These are phyloP conservation scores for Moricandia moricandioides DNA, from an alignment of 345 rosid genomes.

Conservation along the genomic window DNA sequence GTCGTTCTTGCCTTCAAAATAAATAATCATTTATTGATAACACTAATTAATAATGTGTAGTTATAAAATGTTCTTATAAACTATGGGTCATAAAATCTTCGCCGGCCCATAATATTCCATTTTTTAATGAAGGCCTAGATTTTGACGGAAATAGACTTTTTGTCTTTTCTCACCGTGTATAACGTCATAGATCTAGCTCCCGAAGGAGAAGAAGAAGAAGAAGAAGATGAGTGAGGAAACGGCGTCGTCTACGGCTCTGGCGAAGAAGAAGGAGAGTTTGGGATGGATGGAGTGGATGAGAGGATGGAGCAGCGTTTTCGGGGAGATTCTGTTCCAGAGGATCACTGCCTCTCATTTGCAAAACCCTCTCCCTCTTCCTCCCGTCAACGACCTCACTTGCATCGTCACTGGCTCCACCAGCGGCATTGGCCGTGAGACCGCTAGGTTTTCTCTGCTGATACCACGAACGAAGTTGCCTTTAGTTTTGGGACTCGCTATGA, in stretches of 20 bases:
- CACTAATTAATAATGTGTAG: too few species aligned
- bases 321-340: conserved; percentile 85
- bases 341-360: conserved; percentile 75
- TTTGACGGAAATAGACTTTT: conserved; percentile 25
- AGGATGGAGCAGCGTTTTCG: conserved; percentile 69
- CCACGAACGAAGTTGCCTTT: conserved; percentile 21
- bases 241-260: conserved; percentile 6
- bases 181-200: conserved; percentile 23
- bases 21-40: too few species aligned
- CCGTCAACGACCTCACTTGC: conserved; percentile 69
- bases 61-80: too few species aligned
- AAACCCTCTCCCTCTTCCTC: conserved; percentile 81
- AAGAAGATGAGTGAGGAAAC: conserved; percentile 29
- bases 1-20: too few species aligned
- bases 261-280: conserved; percentile 55
- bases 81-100: conserved; percentile 11
- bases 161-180: conserved; percentile 14
- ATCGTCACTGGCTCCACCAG: conserved; percentile 96
- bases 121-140: not conserved
- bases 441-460: conserved; percentile 58
- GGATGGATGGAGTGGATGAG: conserved; percentile 97
- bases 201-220: not conserved
- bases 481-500: not conserved
- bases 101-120: conserved; percentile 24
- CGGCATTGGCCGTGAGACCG: conserved; percentile 91